Base-by-base conservation (phyloP, 371 early-diverging fungal genomes). In the Rhizopus delemar region DNA sequence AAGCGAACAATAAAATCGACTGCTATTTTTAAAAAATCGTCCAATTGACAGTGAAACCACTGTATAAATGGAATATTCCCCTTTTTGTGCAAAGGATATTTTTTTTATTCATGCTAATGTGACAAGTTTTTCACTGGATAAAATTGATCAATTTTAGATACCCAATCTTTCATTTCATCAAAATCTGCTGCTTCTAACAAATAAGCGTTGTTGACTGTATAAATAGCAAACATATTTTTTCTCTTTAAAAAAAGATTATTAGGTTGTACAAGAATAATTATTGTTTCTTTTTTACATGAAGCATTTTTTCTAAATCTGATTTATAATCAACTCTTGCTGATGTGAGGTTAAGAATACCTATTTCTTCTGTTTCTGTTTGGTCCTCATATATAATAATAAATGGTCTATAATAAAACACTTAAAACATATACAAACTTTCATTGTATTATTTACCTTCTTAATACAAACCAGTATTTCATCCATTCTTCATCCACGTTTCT, bases 161-260 rank as follows among this genome's bases (percentile, higher is more conserved):
- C 77, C 94, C 94, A 94, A 34, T 78, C 80, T 49, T 83, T 70
- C 84, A 91, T 82, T 16, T 90, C 90, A 2, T 76, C 79, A 13
- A 76, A 69, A 3, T 74, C 75, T 2, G 76, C 63, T 15, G 92
- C 91, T 60, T 87, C 87, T 15, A 93, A 66, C 53, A 93, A 63
- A 43, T 90, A 85, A 32, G 88, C 77, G 57, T 86, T 88, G 49
- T 87, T 86, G 39, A 66, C 75, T 8, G 91, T 88, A 61, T 90
- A 90, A 45, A 94, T 69, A 13, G 88, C 84, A 77, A 94, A 87
- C 8, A 88, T 86, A 56, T 78, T 68, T 33, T 76, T 66, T 9
- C 85, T 78, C 71, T 87, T 69, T 46, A 46, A 31, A 15, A 49
- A 59, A 15, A 55, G 29, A 8, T 8, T 29, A 16, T 38, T 6